Conservation (phyloP, 495 filamentous ascomycete species). For the Lophiotrema nucula region DNA sequence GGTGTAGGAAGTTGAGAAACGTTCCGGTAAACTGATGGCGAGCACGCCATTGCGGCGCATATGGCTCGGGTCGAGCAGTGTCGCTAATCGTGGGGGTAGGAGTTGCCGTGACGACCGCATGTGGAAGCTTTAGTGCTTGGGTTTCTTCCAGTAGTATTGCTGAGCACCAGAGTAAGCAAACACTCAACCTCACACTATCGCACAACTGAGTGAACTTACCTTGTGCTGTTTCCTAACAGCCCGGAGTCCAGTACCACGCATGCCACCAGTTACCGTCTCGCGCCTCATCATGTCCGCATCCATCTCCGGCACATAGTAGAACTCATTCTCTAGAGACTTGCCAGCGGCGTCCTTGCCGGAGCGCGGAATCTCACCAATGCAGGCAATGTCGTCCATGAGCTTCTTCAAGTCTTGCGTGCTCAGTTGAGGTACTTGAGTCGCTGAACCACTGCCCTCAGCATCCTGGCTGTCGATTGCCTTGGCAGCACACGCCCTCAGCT, state of each 20-base stretch:
- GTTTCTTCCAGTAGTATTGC: conserved; percentile 49
- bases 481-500: conserved; percentile 46
- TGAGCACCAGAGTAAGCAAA: conserved; percentile 22
- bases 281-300: conserved; percentile 77
- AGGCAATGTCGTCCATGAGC: conserved; percentile 69
- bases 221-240: conserved; percentile 93
- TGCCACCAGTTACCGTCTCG: conserved; percentile 77
- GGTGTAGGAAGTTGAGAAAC: too few relatives aligned
- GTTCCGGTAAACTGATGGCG: too few relatives aligned
- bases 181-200: background rate
- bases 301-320: conserved; percentile 92
- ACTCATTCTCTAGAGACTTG: conserved; percentile 90
- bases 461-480: conserved; percentile 8
- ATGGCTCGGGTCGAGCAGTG: too few relatives aligned
- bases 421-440: conserved; percentile 17
- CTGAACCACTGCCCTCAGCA: background rate
- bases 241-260: conserved; percentile 83
- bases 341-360: conserved; percentile 96
- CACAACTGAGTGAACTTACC: conserved; percentile 56
- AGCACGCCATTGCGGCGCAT: too few relatives aligned
- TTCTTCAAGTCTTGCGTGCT: conserved; percentile 55
- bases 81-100: too few relatives aligned
- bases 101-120: too few relatives aligned
- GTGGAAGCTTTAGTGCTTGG: conserved; percentile 33
- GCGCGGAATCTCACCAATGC: conserved; percentile 81